phyloP scores from a whole-genome alignment of 2,329 filamentous ascomycete species.

The Colletotrichum aenigma region DNA sequence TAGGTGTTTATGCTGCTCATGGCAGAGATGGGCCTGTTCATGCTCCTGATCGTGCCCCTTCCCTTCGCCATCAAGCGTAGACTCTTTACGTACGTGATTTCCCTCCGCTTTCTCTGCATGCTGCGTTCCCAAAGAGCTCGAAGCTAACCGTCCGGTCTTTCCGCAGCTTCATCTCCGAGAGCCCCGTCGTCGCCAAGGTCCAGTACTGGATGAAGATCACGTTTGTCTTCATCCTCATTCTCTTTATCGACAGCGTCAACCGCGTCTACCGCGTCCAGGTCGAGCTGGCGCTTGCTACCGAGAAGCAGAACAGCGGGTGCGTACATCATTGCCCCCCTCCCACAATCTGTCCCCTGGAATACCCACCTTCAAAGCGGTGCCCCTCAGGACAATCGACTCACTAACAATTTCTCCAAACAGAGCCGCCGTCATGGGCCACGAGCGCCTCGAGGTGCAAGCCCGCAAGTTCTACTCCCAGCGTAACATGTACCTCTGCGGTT shows the following conservation, averaged over 20 bases:
- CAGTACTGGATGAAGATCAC: slow-evolving; percentile 99
- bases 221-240: slow-evolving; percentile 97
- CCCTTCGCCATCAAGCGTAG: slow-evolving; percentile 85
- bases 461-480: slow-evolving; percentile 99
- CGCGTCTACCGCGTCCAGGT: slow-evolving; percentile 84
- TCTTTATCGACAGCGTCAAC: slow-evolving; percentile 95
- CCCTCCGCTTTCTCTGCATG: neutral
- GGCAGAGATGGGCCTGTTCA: slow-evolving; percentile 82
- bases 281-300: slow-evolving; percentile 77
- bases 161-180: slow-evolving; percentile 88
- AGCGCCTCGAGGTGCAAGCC: slow-evolving; percentile 97
- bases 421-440: slow-evolving; percentile 80
- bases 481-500: slow-evolving; percentile 99
- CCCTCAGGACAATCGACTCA: neutral
- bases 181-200: slow-evolving; percentile 81
- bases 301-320: slow-evolving; percentile 58
- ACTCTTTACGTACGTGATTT: slow-evolving; percentile 70
- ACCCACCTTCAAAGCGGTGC: neutral
- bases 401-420: slow-evolving; percentile 27
- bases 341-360: neutral
- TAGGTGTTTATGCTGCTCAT: slow-evolving; percentile 86
- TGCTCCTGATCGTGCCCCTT: slow-evolving; percentile 82
- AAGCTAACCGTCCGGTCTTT: neutral
- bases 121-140: neutral
- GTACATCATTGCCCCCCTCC: slow-evolving; percentile 29